Base-by-base conservation (phyloP, 2,329 filamentous ascomycete genomes). In the Cladosporium velox region DNA sequence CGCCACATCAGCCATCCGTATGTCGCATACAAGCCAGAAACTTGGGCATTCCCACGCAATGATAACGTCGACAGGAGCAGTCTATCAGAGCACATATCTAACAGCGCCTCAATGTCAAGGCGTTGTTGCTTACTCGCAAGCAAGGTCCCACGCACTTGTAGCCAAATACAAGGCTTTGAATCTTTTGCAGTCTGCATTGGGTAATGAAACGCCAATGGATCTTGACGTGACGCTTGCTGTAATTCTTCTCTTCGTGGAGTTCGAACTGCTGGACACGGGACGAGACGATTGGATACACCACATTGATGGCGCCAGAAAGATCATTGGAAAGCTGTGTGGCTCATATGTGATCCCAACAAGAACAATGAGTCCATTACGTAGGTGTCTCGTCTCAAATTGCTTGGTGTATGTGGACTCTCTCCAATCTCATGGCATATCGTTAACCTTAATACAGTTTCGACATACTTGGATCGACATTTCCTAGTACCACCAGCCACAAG, bases 251-350 rank as follows among this genome's bases (percentile, higher is more conserved):
- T 80, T 85, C 65, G 80, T 83, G 65, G 79, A 84, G 24, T 79
- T 84, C 66, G 82, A 84, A 64, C 74, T 84, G 5, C 78, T 85
- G 5, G 82, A 84, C 67, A 84, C 83, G 0, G 83, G 83, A 15
- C 79, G 78, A 59, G 82, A 82, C 12, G 79, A 82, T 38, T 85
- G 83, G 83, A 84, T 79, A 68, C 79, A 81, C 38, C 83, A 85
- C 66, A 78, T 84, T 59, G 81, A 83, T 66, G 83, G 83, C 7
- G 83, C 82, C n/a, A 80, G 81, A 68, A 79, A 78, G 64, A 74
- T 84, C 24, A 77, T 85, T 30, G 76, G 78, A 47, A 75, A 75
- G 10, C 73, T 81, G 32, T 74, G 77, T 64, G 72, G 73, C 24
- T 66, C 72, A 2, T 75, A 73, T 41, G 32, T 72, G 32, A 73